Conservation (phyloP, 1,284 basidiomycete species). For the Trichosporon sp. region DNA sequence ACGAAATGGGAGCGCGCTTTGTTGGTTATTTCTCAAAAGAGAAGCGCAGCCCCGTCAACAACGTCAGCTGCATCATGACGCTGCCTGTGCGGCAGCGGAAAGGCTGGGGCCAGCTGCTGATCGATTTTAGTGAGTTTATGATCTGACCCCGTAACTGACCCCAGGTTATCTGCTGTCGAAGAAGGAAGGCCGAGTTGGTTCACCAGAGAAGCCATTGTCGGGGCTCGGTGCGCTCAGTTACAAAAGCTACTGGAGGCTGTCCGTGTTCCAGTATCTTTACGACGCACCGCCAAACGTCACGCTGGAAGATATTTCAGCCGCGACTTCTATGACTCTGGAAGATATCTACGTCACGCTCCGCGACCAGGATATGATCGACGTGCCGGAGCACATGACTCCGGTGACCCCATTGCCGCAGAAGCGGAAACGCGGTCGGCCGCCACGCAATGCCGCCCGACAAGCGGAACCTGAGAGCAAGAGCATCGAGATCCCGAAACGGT, state of each 20-base stretch:
- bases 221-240: slow-evolving; percentile 88
- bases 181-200: slow-evolving; percentile 84
- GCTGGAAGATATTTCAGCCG: slow-evolving; percentile 82
- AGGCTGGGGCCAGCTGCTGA: slow-evolving; percentile 92
- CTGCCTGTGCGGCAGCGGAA: slow-evolving; percentile 90
- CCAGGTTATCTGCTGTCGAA: slow-evolving; percentile 92
- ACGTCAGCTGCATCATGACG: slow-evolving; percentile 99
- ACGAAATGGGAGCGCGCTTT: slow-evolving; percentile 87
- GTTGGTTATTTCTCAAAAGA: slow-evolving; percentile 99
- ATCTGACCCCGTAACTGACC: neutral
- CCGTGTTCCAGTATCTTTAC: slow-evolving; percentile 79
- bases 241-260: slow-evolving; percentile 90
- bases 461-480: slow-evolving; percentile 38
- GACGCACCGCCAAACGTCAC: slow-evolving; percentile 67
- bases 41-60: slow-evolving; percentile 92
- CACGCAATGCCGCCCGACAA: slow-evolving; percentile 25
- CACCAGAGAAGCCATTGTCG: slow-evolving; percentile 91
- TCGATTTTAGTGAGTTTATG: slow-evolving; percentile 88
- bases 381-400: slow-evolving; percentile 4
- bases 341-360: slow-evolving; percentile 80
- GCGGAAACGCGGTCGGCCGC: slow-evolving; percentile 27
- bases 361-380: slow-evolving; percentile 75
- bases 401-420: slow-evolving; percentile 14
- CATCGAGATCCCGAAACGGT: slow-evolving; percentile 66
- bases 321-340: slow-evolving; percentile 88